Base-by-base conservation (phyloP, 495 filamentous ascomycete genomes). In the Entonaema liquescens region DNA sequence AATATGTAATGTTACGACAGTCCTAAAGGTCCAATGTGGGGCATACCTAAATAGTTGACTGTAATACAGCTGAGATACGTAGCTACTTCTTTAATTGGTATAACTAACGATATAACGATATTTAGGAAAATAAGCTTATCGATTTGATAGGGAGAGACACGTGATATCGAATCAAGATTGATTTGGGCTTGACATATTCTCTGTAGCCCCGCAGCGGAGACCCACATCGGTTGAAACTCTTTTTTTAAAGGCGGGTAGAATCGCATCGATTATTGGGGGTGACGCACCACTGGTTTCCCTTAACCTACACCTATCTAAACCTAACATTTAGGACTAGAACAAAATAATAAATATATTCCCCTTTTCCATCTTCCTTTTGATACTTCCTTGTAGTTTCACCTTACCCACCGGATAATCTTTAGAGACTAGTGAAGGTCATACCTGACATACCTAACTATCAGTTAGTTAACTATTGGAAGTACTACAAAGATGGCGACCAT, bases 401-500 rank as follows among this genome's bases (percentile, higher is more conserved):
- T 11, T 2, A 28, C 5, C 15, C 38, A 42, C 15, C 49, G 26
- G 12, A 53, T 25, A 53, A 26, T 26, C 5, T 29, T 13, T 29
- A 53, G 4, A 28, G 25, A 15, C 13, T 28, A 53, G 49, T 17
- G 15, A 53, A 53, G 13, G 13, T 29, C 3, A 13, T 50, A 50
- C n/a, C n/a, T n/a, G n/a, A n/a, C n/a, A n/a, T n/a, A n/a, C n/a
- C n/a, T n/a, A n/a, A n/a, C n/a, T n/a, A n/a, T n/a, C n/a, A n/a
- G 31, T 7, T 33, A 33, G 31, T 33, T 33, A 33, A 9, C 9
- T 15, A 9, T 53, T 29, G 7, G 42, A 23, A 21, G 7, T 25
- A 53, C 23, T 4, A 49, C 56, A 73, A 79, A 71, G 56, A 91
- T 91, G 89, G 83, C 86, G 67, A 80, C 84, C 28, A 89, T 91